Percentiles rank a stretch among this genome's conserved stretches.
Evolutionary conservation across 768 basidiomycete species (phyloP).

Genomic region (Chalciporus sphaerocephalus): DNA sequence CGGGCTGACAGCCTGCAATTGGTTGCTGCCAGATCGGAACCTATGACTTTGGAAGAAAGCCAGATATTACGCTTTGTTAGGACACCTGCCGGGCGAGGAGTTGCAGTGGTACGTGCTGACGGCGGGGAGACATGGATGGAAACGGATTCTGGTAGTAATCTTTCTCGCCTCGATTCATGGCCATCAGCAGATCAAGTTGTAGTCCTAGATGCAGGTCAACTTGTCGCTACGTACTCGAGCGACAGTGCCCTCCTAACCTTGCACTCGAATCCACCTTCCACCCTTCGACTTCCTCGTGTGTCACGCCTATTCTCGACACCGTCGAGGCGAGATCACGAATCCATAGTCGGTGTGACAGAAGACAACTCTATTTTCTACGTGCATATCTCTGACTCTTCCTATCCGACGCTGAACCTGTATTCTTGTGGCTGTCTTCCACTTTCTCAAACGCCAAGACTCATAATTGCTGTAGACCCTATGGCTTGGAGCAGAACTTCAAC

Average conservation of each 20-base stretch:
- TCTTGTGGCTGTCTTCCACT: slow-evolving; percentile 54
- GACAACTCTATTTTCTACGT: slow-evolving; percentile 58
- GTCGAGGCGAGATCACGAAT: slow-evolving; percentile 46
- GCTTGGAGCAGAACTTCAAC: slow-evolving; percentile 57
- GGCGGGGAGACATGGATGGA: slow-evolving; percentile 67
- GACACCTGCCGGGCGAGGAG: slow-evolving; percentile 74
- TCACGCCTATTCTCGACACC: slow-evolving; percentile 65
- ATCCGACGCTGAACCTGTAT: slow-evolving; percentile 41
- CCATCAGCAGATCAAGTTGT: slow-evolving; percentile 58
- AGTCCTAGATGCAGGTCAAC: slow-evolving; percentile 62
- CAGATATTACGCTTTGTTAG: slow-evolving; percentile 62
- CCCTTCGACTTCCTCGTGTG: slow-evolving; percentile 46
- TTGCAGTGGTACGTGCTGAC: slow-evolving; percentile 57
- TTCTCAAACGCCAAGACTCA: slow-evolving; percentile 41
- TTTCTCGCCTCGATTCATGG: slow-evolving; percentile 52
- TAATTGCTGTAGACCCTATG: slow-evolving; percentile 86
- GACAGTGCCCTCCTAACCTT: slow-evolving; percentile 47
- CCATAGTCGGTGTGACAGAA: slow-evolving; percentile 63
- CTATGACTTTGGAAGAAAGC: slow-evolving; percentile 44
- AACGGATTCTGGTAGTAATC: slow-evolving; percentile 41
- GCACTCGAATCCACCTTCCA: slow-evolving; percentile 43
- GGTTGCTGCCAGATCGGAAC: slow-evolving; percentile 38
- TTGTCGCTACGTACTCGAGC: slow-evolving; percentile 56
- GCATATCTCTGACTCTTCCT: slow-evolving; percentile 34
- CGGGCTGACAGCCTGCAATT: slow-evolving; percentile 48